Percentiles rank a stretch among this genome's conserved stretches.
These are phyloP conservation scores for Trifolium pratense DNA, from an alignment of 306 rosid species.

Conservation along the genomic window DNA sequence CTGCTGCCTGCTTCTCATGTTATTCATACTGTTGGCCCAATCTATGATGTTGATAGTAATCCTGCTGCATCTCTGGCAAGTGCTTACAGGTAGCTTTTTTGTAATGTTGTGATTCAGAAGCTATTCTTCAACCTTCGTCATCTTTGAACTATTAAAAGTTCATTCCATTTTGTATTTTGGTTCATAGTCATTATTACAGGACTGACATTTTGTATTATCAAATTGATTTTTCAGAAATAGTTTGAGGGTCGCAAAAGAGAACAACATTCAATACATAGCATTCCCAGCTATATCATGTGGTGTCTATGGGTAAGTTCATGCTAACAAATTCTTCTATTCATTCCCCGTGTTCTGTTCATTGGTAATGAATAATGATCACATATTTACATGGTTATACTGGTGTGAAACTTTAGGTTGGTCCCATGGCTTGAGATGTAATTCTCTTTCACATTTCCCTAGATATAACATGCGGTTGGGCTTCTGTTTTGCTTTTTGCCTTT, in stretches of 20 bases:
- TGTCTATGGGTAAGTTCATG: conserved; percentile 67
- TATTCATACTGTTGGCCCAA: conserved; percentile 87
- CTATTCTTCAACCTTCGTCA: conserved; percentile 3
- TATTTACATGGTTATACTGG: background rate
- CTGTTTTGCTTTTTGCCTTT: background rate
- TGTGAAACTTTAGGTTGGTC: background rate
- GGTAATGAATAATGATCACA: background rate
- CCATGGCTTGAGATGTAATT: background rate
- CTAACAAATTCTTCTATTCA: background rate
- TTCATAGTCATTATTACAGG: conserved; percentile 2
- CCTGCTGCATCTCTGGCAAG: conserved; percentile 67
- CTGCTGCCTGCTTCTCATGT: conserved; percentile 77
- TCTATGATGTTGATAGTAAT: conserved; percentile 51
- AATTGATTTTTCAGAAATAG: conserved; percentile 64
- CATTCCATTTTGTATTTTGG: conserved; percentile 16
- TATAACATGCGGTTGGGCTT: background rate
- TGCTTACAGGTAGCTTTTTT: conserved; percentile 71
- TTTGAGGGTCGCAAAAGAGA: conserved; percentile 76
- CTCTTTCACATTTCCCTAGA: background rate
- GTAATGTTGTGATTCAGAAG: too few species aligned
- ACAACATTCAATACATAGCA: conserved; percentile 70
- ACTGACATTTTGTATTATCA: conserved; percentile 31
- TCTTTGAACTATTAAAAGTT: background rate
- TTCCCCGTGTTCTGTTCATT: conserved; percentile 13
- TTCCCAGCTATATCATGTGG: conserved; percentile 97